These are phyloP conservation scores for Austroboletus olivaceoglutinosus DNA, from an alignment of 1,284 basidiomycete species.

Conservation along the genomic window DNA sequence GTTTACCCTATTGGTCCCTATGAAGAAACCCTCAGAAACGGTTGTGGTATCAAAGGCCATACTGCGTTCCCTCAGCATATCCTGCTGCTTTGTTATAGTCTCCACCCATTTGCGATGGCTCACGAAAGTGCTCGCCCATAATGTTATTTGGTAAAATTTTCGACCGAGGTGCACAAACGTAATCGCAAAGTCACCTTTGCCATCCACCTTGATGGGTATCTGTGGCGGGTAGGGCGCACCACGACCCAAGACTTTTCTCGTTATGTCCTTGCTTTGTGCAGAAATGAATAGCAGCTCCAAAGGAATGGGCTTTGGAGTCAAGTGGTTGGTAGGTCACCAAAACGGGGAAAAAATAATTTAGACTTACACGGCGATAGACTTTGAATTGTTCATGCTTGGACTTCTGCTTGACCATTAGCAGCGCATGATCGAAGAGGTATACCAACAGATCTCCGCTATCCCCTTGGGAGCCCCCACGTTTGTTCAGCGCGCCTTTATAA, in stretches of 20 bases:
- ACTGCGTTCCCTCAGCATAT: slow-evolving; percentile 80
- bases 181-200: slow-evolving; percentile 88
- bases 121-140: slow-evolving; percentile 89
- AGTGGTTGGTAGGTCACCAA: slow-evolving; percentile 8
- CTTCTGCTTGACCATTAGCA: slow-evolving; percentile 94
- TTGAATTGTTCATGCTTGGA: slow-evolving; percentile 92
- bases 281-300: slow-evolving; percentile 89
- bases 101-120: slow-evolving; percentile 95
- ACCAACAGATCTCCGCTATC: slow-evolving; percentile 89
- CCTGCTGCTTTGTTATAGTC: slow-evolving; percentile 87
- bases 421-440: slow-evolving; percentile 95
- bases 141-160: slow-evolving; percentile 88
- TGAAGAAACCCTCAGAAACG: slow-evolving; percentile 87
- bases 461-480: slow-evolving; percentile 75
- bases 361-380: slow-evolving; percentile 86
- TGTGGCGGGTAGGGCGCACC: slow-evolving; percentile 45
- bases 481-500: slow-evolving; percentile 92
- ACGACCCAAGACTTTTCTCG: slow-evolving; percentile 54
- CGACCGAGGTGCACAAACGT: slow-evolving; percentile 93
- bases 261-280: slow-evolving; percentile 47
- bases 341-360: neutral
- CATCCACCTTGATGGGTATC: slow-evolving; percentile 57
- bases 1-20: slow-evolving; percentile 81
- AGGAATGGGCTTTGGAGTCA: slow-evolving; percentile 77
- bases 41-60: slow-evolving; percentile 85